These are phyloP conservation scores for Stygiomarasmius scandens DNA, from an alignment of 1,284 basidiomycete genomes.

Conservation along the genomic window DNA sequence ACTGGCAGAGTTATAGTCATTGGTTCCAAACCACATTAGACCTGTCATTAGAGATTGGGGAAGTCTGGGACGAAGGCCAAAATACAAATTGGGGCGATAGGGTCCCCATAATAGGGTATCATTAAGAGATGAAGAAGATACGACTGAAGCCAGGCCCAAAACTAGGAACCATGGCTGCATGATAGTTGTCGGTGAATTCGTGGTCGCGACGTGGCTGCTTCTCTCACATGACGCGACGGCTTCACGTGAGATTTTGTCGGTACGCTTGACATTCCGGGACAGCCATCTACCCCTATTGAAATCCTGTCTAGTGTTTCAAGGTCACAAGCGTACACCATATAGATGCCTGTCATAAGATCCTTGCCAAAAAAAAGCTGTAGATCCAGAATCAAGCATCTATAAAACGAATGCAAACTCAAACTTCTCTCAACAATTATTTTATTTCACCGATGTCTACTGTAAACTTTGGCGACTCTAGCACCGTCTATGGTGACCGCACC, in stretches of 20 bases:
- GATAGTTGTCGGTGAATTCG: neutral
- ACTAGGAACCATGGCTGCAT: slow-evolving; percentile 17
- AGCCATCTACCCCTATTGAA: no score
- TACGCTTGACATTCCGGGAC: no score
- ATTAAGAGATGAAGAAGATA: slow-evolving; percentile 33
- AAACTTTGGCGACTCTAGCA: slow-evolving; percentile 30
- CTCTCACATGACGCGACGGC: no score
- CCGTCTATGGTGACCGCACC: slow-evolving; percentile 36
- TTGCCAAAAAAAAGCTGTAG: neutral
- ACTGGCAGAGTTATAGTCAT: slow-evolving; percentile 73
- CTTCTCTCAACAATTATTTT: no score
- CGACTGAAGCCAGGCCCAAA: slow-evolving; percentile 12
- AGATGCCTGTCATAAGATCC: no score
- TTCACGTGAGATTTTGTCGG: no score
- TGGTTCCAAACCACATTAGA: slow-evolving; percentile 89
- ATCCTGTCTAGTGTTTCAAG: no score
- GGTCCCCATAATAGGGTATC: slow-evolving; percentile 86
- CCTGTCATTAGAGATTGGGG: slow-evolving; percentile 90
- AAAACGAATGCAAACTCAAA: no score
- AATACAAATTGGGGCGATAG: slow-evolving; percentile 91
- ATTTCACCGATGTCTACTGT: slow-evolving; percentile 25
- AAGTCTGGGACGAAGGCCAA: slow-evolving; percentile 83
- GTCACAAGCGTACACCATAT: no score
- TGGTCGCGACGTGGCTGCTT: neutral
- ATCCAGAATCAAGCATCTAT: neutral